Evolutionary conservation across 164 flowering plant species (phyloP).

Genomic region (Magnolia kwangsiensis): DNA sequence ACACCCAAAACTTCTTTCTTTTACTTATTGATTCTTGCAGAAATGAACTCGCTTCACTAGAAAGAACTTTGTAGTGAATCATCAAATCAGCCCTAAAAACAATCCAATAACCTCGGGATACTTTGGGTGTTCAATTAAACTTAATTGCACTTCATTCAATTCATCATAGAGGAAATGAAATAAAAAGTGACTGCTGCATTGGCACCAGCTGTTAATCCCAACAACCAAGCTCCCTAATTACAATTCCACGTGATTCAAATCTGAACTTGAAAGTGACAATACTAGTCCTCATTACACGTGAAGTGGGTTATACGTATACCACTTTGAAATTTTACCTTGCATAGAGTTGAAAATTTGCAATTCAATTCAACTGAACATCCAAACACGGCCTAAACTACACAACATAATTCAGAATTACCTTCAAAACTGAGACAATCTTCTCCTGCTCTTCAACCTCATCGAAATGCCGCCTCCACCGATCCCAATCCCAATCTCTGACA

Average conservation of each 20-base stretch:
- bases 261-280: too few relatives aligned
- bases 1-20: not conserved
- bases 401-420: constrained; percentile 39
- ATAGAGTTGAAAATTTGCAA: not conserved
- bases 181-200: too few relatives aligned
- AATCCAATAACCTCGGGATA: not conserved
- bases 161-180: not conserved
- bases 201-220: too few relatives aligned
- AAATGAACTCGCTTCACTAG: not conserved
- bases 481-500: constrained; percentile 81
- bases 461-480: constrained; percentile 81
- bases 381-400: not conserved
- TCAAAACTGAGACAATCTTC: constrained; percentile 52
- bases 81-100: not conserved
- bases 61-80: too few relatives aligned
- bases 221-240: too few relatives aligned
- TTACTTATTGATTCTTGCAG: not conserved
- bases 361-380: not conserved
- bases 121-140: not conserved
- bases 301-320: not conserved
- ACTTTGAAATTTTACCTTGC: not conserved
- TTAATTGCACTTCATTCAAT: not conserved
- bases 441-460: constrained; percentile 70
- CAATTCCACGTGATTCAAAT: too few relatives aligned
- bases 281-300: not conserved